phyloP scores from a whole-genome alignment of 495 filamentous ascomycete species.

The Saxispiralis lemnorum region DNA sequence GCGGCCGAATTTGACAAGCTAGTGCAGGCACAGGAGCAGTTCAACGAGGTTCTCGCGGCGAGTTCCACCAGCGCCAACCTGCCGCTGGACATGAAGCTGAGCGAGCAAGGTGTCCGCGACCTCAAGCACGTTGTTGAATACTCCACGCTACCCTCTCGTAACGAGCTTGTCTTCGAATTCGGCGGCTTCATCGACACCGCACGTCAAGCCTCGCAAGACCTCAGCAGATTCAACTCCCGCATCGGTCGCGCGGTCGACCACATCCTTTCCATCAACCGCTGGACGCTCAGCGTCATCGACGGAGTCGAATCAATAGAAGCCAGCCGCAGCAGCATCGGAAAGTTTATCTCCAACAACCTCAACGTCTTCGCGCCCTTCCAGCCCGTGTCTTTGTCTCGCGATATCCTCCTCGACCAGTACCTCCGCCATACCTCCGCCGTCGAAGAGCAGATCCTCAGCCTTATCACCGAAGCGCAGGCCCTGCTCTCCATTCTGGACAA shows the following conservation, averaged over 20 bases:
- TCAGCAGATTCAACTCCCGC: slow-evolving; percentile 49
- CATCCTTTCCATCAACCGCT: slow-evolving; percentile 47
- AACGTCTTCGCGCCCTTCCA: slow-evolving; percentile 40
- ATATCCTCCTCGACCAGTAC: slow-evolving; percentile 36
- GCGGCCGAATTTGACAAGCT: slow-evolving; percentile 47
- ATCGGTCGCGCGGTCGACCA: slow-evolving; percentile 52
- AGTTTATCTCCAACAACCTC: slow-evolving; percentile 25
- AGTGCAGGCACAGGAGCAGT: slow-evolving; percentile 45
- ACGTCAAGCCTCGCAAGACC: slow-evolving; percentile 35
- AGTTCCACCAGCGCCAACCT: slow-evolving; percentile 38
- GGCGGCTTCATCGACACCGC: slow-evolving; percentile 47
- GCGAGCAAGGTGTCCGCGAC: slow-evolving; percentile 55
- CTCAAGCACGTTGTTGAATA: slow-evolving; percentile 47
- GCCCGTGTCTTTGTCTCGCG: slow-evolving; percentile 30
- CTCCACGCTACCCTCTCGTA: slow-evolving; percentile 29
- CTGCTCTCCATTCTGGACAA: slow-evolving; percentile 38
- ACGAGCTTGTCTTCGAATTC: slow-evolving; percentile 49
- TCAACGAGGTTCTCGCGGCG: slow-evolving; percentile 48
- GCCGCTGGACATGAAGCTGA: slow-evolving; percentile 51
- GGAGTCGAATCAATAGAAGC: slow-evolving; percentile 27
- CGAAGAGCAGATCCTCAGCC: slow-evolving; percentile 42
- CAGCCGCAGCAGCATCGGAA: slow-evolving; percentile 23
- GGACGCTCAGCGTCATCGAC: slow-evolving; percentile 39
- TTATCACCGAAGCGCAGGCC: slow-evolving; percentile 49
- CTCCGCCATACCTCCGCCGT: slow-evolving; percentile 44